A percentile compares a stretch with the other conserved stretches of the same genome.
phyloP scores from a whole-genome alignment of 257 asterid species.

The Fraxinus anomala region DNA sequence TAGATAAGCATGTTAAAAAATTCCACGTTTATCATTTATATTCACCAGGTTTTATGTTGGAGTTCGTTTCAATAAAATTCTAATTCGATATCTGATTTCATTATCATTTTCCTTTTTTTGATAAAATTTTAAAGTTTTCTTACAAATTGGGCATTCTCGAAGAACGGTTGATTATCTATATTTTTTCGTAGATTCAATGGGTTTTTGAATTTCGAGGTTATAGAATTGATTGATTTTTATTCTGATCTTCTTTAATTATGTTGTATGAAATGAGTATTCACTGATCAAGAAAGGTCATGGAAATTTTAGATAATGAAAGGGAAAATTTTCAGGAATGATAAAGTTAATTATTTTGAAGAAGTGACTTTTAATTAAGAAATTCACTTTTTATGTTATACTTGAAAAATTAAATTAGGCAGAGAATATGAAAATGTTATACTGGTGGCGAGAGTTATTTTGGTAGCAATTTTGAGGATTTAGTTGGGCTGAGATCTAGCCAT shows the following conservation, averaged over 20 bases:
- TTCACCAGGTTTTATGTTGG: neutral
- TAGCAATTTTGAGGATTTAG: neutral
- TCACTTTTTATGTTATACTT: neutral
- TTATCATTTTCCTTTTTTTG: neutral
- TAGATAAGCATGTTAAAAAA: neutral
- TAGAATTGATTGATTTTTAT: neutral
- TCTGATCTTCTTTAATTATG: neutral
- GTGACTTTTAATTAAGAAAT: neutral
- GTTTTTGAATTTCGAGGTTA: neutral
- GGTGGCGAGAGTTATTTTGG: neutral
- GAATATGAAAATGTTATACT: neutral
- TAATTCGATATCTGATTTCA: neutral
- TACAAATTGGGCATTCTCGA: neutral
- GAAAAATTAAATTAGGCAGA: neutral
- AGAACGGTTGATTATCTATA: neutral
- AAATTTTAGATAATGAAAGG: neutral
- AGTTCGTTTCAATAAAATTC: neutral
- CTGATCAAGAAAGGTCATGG: neutral
- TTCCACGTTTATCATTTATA: neutral
- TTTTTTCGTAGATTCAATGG: neutral
- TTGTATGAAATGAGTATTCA: neutral
- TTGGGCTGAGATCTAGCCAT: neutral
- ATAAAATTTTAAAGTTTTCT: neutral
- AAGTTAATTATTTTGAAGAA: neutral
- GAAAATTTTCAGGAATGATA: neutral